phyloP scores from a whole-genome alignment of 2,329 filamentous ascomycete species.

The Pseudocercospora macadamiae region DNA sequence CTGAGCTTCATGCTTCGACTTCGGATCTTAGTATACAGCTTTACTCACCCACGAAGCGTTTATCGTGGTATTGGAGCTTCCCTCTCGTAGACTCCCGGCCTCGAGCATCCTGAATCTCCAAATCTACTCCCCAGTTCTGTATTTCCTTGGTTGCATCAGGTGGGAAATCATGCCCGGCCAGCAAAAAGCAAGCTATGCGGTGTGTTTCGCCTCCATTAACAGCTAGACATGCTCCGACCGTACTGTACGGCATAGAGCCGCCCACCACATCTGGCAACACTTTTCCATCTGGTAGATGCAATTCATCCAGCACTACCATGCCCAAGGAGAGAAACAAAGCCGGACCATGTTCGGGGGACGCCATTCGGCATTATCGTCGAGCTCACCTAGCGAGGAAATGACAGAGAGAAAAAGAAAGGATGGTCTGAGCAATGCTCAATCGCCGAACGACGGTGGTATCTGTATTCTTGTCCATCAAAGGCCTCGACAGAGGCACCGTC shows the following conservation, averaged over 20 bases:
- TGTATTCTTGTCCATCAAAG: neutral
- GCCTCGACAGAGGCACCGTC: neutral
- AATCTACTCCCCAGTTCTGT: conserved; percentile 13
- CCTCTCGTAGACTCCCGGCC: conserved; percentile 14
- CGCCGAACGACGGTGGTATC: neutral
- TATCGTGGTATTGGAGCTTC: conserved; percentile 18
- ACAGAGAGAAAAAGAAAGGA: neutral
- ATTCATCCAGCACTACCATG: conserved; percentile 21
- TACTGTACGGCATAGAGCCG: conserved; percentile 15
- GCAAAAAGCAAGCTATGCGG: conserved; percentile 13
- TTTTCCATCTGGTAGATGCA: conserved; percentile 14
- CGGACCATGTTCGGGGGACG: conserved; percentile 1
- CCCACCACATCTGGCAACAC: conserved; percentile 15
- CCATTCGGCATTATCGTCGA: conserved; percentile 14
- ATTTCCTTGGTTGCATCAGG: conserved; percentile 11
- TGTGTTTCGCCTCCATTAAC: neutral
- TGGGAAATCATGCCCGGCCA: conserved; percentile 21
- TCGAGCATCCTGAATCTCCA: conserved; percentile 5
- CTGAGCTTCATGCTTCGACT: neutral
- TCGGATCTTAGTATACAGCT: neutral
- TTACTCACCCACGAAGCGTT: conserved; percentile 14
- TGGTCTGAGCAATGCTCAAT: neutral
- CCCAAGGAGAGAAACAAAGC: conserved; percentile 14
- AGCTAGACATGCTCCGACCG: conserved; percentile 17
- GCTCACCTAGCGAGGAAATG: neutral